A percentile compares a stretch with the other conserved stretches of the same genome.
These are phyloP conservation scores for Ottelia alismoides DNA, from an alignment of 106 monocot species.

Conservation along the genomic window DNA sequence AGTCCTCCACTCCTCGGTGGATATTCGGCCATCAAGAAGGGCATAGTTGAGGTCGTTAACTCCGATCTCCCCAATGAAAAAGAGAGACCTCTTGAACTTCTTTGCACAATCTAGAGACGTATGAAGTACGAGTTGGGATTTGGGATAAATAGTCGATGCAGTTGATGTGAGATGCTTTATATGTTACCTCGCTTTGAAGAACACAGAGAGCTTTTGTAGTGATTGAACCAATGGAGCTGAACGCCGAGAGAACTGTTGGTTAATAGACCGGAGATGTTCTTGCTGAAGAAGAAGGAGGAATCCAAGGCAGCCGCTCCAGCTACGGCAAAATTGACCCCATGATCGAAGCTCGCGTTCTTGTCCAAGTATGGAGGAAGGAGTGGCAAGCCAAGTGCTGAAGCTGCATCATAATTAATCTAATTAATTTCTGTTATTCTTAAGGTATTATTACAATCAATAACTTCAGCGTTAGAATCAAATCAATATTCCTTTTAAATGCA, in stretches of 20 bases:
- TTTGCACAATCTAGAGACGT: constrained; percentile 2
- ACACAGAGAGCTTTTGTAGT: constrained; percentile 1
- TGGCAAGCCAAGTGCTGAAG: not conserved
- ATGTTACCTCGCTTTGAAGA: too few relatives aligned
- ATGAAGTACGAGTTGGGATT: too few relatives aligned
- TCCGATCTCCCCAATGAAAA: constrained; percentile 11
- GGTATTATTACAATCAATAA: too few relatives aligned
- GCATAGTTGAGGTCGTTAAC: constrained; percentile 10
- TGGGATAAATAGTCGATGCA: too few relatives aligned
- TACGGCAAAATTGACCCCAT: constrained; percentile 10
- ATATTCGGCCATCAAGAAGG: not conserved
- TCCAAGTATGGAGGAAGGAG: too few relatives aligned
- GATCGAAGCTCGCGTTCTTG: not conserved
- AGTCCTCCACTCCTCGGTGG: not conserved
- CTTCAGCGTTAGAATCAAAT: too few relatives aligned
- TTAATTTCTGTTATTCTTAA: too few relatives aligned
- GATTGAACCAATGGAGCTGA: constrained; percentile 8
- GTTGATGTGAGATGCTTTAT: too few relatives aligned
- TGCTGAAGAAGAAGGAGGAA: not conserved
- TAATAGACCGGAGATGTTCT: not conserved
- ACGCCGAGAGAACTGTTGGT: constrained; percentile 5
- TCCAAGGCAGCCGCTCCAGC: constrained; percentile 10
- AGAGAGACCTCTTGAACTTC: constrained; percentile 1
- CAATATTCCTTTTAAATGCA: too few relatives aligned
- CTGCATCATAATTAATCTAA: too few relatives aligned